These are phyloP conservation scores for Fraxinus greggii DNA, from an alignment of 305 asterid species.

Conservation along the genomic window DNA sequence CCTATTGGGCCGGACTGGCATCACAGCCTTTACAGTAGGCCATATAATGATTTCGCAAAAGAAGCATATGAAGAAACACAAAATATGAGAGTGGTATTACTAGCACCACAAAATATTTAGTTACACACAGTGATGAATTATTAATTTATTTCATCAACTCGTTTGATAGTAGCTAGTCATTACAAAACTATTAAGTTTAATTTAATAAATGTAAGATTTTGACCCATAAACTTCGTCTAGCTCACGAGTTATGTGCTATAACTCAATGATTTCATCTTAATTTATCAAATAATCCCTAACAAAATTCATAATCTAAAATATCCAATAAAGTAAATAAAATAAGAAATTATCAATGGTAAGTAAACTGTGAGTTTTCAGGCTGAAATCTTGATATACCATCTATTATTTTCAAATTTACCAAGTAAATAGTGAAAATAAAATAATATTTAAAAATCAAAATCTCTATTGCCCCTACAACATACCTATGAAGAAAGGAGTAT, in stretches of 20 bases:
- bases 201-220: neutral
- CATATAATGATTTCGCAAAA: conserved; percentile 88
- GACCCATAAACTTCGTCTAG: neutral
- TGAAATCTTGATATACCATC: too few species aligned
- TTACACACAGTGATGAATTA: neutral
- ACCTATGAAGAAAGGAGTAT: too few species aligned
- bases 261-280: conserved; percentile 10
- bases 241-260: neutral
- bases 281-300: neutral
- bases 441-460: too few species aligned
- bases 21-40: conserved; percentile 18
- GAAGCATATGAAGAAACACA: conserved; percentile 64
- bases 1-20: too few species aligned
- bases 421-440: too few species aligned
- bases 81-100: conserved; percentile 15
- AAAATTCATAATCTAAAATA: conserved; percentile 10
- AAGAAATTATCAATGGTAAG: conserved; percentile 62
- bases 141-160: neutral
- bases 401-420: too few species aligned
- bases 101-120: conserved; percentile 1
- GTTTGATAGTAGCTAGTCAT: neutral
- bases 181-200: neutral
- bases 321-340: neutral
- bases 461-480: too few species aligned
- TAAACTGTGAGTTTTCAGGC: conserved; percentile 88